Conservation (phyloP, 2,329 filamentous ascomycete genomes). For the Aspergillus puulaauensis region DNA sequence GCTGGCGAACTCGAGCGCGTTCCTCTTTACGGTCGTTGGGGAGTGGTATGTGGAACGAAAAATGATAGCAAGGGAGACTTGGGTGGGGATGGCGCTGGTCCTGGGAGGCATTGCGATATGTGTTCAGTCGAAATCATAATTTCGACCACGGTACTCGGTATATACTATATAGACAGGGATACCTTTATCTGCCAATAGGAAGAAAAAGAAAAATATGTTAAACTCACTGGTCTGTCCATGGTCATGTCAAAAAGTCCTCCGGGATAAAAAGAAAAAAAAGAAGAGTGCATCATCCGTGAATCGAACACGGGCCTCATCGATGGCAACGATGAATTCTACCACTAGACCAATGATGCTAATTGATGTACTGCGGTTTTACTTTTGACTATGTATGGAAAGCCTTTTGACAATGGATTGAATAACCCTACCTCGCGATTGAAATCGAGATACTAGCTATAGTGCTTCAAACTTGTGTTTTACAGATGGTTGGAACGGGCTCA, state of each 20-base stretch:
- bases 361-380: not conserved
- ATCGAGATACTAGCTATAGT: not conserved
- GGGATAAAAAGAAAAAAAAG: conserved; percentile 15
- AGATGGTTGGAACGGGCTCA: too few species aligned
- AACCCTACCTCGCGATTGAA: not conserved
- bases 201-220: not conserved
- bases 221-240: not conserved
- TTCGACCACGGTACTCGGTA: not conserved
- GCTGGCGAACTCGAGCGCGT: conserved; percentile 90
- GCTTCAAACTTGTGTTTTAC: too few species aligned
- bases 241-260: too few species aligned
- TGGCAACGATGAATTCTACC: conserved; percentile 48
- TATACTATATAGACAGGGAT: not conserved
- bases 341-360: conserved; percentile 45
- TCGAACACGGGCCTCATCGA: conserved; percentile 50
- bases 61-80: conserved; percentile 82
- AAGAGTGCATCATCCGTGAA: conserved; percentile 45
- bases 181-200: not conserved
- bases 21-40: conserved; percentile 91
- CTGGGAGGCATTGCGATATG: conserved; percentile 79
- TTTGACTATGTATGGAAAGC: too few species aligned
- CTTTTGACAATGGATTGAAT: not conserved
- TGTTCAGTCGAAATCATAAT: conserved; percentile 58
- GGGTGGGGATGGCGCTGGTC: conserved; percentile 77
- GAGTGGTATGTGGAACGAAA: conserved; percentile 96